Evolutionary conservation across 176 grass and related monocot species (phyloP), one percentile per base, ranked within the genome.

Genomic region (Hordeum marinum): DNA sequence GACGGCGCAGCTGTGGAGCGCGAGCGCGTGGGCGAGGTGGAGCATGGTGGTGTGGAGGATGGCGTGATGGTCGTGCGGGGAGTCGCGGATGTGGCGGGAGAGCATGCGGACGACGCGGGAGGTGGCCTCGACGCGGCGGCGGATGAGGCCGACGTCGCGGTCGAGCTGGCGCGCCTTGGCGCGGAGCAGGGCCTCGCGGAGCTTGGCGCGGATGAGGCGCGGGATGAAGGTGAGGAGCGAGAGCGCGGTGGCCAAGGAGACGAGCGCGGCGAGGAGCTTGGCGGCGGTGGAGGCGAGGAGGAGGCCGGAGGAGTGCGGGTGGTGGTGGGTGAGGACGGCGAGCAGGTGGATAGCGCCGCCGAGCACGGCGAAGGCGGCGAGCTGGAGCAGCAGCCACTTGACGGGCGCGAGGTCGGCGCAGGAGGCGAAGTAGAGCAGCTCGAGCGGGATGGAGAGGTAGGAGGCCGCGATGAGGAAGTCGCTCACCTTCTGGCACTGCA

Each of bases 11-110:
- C 83, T 82, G 50, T 79, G 59, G 40, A 94, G 85, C 57, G 29
- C 68, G 18, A 94, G 76, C 13, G 89, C 85, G 9, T 94, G 85
- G 6, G 87, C 89, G 66, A 94, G 82, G 82, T 97, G 89, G 43
- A 97, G 80, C 85, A 94, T 63, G 37, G 91, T 93, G 26, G 94
- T 84, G 75, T 86, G 82, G 11, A 97, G 64, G 13, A 97, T 88
- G 10, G 87, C 89, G 65, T 80, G 87, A 25, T 70, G 72, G 70
- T 94, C 87, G 3, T 27, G 69, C 12, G 87, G 86, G 46, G 84
- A 86, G 8, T 40, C 86, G 10, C 88, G 73, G 60, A 91, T 85
- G 59, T 89, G 84, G 17, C 36, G 84, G 10, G 86, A 82, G 48
- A 97, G 86, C 58, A 87, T 90, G 52, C 95, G 73, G 67, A 74